Conservation (phyloP, 2,329 filamentous ascomycete genomes). For the Ceratocystis albifundus region DNA sequence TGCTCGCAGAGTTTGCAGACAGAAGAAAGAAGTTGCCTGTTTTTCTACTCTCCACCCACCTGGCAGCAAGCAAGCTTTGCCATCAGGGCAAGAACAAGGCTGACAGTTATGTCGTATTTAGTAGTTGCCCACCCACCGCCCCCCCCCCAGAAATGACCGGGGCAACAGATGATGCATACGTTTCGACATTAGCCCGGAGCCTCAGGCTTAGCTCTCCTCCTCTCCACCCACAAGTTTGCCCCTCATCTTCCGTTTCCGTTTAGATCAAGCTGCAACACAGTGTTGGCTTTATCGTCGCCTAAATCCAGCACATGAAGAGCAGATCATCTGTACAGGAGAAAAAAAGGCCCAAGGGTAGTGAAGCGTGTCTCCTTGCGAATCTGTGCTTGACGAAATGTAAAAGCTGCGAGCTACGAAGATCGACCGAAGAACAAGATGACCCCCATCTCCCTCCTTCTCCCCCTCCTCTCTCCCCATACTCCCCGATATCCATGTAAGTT, state of each 20-base stretch:
- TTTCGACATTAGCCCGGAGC: not conserved
- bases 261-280: not conserved
- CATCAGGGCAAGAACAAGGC: not conserved
- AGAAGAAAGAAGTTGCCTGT: not conserved
- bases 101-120: not conserved
- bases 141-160: not conserved
- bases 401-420: not conserved
- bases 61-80: not conserved
- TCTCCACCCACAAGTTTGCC: not conserved
- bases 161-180: not conserved
- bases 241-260: not conserved
- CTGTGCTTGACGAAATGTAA: not conserved
- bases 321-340: not conserved
- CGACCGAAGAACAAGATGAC: not conserved
- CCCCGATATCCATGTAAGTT: constrained; percentile 5
- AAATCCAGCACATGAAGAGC: not conserved
- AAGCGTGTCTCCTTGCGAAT: not conserved
- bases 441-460: too few relatives aligned
- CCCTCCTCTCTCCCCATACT: not conserved
- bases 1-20: not conserved
- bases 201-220: not conserved
- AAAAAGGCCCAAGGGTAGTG: too few relatives aligned
- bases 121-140: too few relatives aligned
- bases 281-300: not conserved
- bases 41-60: not conserved